A percentile compares a stretch with the other conserved stretches of the same genome.
Evolutionary conservation across 2,329 filamentous ascomycete genomes (phyloP).

Genomic region (Colletotrichum sp.): DNA sequence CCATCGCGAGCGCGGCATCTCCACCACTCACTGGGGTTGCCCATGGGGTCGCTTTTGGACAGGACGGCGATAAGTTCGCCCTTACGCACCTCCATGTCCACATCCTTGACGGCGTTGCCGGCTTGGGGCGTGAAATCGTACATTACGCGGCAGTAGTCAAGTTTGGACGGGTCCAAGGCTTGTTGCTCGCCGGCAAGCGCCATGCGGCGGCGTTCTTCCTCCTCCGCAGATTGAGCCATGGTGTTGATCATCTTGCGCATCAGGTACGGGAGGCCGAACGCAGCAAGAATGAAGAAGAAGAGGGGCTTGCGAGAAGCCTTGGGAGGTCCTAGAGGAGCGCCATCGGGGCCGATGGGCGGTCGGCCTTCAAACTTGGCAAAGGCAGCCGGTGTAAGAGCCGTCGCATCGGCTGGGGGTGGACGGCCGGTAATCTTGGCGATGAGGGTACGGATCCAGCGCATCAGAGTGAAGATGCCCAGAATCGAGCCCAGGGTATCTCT

Average conservation of each 20-base stretch:
- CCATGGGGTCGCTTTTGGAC: conserved; percentile 89
- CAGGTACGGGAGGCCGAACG: conserved; percentile 93
- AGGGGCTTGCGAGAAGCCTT: conserved; percentile 93
- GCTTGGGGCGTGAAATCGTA: conserved; percentile 92
- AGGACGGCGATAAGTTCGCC: conserved; percentile 95
- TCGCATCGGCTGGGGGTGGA: conserved; percentile 86
- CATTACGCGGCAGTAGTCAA: conserved; percentile 94
- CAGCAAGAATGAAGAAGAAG: conserved; percentile 91
- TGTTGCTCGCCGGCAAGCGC: conserved; percentile 46
- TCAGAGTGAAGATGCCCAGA: conserved; percentile 91
- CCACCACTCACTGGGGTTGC: conserved; percentile 97
- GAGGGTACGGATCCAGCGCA: conserved; percentile 92
- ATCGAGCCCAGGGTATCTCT: conserved; percentile 93
- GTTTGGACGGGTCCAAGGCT: conserved; percentile 82
- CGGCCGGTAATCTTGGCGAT: conserved; percentile 93
- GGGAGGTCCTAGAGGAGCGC: conserved; percentile 64
- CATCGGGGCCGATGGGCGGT: conserved; percentile 58
- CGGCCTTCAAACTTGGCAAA: conserved; percentile 90
- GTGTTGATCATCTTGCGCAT: conserved; percentile 95
- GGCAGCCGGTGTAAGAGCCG: conserved; percentile 83
- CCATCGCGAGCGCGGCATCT: conserved; percentile 89
- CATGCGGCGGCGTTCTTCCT: conserved; percentile 72
- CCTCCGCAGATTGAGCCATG: conserved; percentile 83
- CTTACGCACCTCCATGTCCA: conserved; percentile 92
- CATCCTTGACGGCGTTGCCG: conserved; percentile 64